Conservation (phyloP, 2,329 filamentous ascomycete genomes). For the Colletotrichum theobromicola region DNA sequence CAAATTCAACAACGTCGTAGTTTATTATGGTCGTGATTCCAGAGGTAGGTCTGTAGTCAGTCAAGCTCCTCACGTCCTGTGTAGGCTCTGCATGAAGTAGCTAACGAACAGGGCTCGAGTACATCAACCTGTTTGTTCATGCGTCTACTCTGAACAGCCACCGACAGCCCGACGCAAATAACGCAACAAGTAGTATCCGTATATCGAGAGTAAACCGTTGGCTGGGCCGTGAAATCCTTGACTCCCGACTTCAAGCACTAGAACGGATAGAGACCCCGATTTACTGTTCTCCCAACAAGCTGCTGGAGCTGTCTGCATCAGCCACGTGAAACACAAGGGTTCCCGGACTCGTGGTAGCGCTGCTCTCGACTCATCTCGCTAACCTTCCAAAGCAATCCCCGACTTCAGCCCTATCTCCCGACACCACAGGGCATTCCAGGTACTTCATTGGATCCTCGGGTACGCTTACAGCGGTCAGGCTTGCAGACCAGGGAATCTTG, state of each 20-base stretch:
- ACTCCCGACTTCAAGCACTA: neutral
- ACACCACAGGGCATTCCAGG: neutral
- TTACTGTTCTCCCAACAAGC: neutral
- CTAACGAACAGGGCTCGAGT: neutral
- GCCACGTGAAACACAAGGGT: neutral
- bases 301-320: neutral
- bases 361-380: neutral
- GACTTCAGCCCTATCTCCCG: neutral
- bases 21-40: no score
- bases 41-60: neutral
- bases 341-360: neutral
- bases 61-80: neutral
- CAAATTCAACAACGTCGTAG: neutral
- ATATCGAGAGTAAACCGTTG: neutral
- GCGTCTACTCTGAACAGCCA: neutral
- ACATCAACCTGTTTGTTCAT: neutral
- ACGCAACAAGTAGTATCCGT: no score
- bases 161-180: neutral
- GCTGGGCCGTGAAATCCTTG: neutral
- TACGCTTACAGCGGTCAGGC: neutral
- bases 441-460: neutral
- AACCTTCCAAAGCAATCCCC: neutral
- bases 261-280: neutral
- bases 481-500: neutral
- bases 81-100: neutral